Conservation (phyloP, 2,329 filamentous ascomycete genomes). For the Akanthomyces muscarius region DNA sequence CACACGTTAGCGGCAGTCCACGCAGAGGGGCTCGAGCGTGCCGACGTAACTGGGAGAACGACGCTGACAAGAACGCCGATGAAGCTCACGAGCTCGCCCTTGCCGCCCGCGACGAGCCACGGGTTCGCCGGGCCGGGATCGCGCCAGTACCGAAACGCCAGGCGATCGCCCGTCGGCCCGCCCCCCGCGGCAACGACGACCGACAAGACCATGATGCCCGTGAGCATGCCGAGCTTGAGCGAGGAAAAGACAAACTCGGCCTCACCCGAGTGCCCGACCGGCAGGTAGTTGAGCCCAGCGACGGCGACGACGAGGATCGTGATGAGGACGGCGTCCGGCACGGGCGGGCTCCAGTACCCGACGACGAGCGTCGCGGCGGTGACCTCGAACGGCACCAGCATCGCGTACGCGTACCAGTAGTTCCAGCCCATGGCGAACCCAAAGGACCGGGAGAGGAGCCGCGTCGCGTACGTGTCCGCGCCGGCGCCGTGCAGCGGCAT, state of each 20-base stretch:
- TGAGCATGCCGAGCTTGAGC: neutral
- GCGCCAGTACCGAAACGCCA: constrained; percentile 6
- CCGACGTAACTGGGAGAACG: neutral
- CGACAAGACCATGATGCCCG: neutral
- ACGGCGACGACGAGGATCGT: neutral
- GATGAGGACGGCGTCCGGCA: neutral
- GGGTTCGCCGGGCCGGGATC: constrained; percentile 1
- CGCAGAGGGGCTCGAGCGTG: too few relatives aligned
- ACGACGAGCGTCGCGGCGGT: neutral
- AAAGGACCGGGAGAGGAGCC: neutral
- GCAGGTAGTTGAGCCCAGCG: neutral
- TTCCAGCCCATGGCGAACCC: constrained; percentile 11
- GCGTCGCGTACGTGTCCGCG: neutral
- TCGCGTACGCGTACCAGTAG: constrained; percentile 13
- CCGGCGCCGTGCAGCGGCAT: neutral
- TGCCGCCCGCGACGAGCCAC: neutral
- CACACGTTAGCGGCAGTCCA: neutral
- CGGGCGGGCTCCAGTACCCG: neutral
- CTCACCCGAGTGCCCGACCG: constrained; percentile 8
- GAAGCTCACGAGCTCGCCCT: neutral
- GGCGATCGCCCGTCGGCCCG: neutral
- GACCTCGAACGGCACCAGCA: constrained; percentile 1
- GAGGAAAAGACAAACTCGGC: constrained; percentile 2
- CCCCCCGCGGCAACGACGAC: neutral
- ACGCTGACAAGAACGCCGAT: neutral